Percentiles rank a stretch among this genome's conserved stretches.
phyloP scores from a whole-genome alignment of 2,329 filamentous ascomycete species.

The Dothiorella sarmentorum region DNA sequence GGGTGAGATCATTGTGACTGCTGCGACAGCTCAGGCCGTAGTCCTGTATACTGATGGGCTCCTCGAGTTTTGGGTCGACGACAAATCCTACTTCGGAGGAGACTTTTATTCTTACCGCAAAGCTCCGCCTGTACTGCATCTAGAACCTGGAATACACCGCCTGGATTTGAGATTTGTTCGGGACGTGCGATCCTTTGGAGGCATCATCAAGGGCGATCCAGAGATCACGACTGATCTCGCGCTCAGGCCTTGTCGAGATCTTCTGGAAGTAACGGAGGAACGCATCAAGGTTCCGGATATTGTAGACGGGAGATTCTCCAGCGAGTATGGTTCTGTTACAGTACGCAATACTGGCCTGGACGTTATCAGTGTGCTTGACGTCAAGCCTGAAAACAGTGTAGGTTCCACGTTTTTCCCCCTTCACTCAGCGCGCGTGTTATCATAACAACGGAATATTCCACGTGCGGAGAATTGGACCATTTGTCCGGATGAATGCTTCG shows the following conservation, averaged over 20 bases:
- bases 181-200: constrained; percentile 57
- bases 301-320: constrained; percentile 47
- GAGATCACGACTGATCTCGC: constrained; percentile 36
- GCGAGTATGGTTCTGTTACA: constrained; percentile 47
- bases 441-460: too few relatives aligned
- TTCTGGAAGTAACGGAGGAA: constrained; percentile 32
- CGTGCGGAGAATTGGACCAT: too few relatives aligned
- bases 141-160: constrained; percentile 49
- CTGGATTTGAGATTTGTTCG: constrained; percentile 53
- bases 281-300: constrained; percentile 50
- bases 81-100: constrained; percentile 53
- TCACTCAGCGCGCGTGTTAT: too few relatives aligned
- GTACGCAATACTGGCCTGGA: constrained; percentile 45
- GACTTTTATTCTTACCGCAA: constrained; percentile 54
- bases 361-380: constrained; percentile 34
- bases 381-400: constrained; percentile 23
- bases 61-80: constrained; percentile 54
- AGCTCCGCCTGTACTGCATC: constrained; percentile 49
- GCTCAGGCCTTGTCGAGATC: constrained; percentile 24
- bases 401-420: neutral
- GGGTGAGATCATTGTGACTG: constrained; percentile 44
- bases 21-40: constrained; percentile 34
- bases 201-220: constrained; percentile 43
- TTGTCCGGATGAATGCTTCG: too few relatives aligned
- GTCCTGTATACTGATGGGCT: constrained; percentile 47